phyloP scores from a whole-genome alignment of 306 rosid genomes.

The Malus sieversii region DNA sequence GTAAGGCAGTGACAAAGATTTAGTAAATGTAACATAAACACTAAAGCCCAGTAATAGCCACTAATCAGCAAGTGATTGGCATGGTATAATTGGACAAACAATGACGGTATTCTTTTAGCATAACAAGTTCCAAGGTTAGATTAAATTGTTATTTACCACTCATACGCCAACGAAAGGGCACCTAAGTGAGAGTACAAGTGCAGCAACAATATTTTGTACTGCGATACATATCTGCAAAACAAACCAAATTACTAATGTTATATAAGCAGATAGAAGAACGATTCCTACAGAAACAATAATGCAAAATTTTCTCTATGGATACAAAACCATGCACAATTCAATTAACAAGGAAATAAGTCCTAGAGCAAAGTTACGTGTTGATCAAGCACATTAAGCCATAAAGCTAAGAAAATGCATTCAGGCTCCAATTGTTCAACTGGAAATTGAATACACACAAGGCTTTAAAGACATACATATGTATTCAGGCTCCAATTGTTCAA shows the following conservation, averaged over 20 bases:
- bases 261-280: not conserved
- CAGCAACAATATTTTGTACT: slow-evolving; percentile 75
- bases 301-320: not conserved
- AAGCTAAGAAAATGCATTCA: not conserved
- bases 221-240: slow-evolving; percentile 55
- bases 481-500: not conserved
- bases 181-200: slow-evolving; percentile 78
- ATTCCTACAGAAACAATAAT: not conserved
- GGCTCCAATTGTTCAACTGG: not conserved
- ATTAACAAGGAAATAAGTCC: not conserved
- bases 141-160: slow-evolving; percentile 49
- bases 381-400: not conserved
- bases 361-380: not conserved
- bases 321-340: not conserved
- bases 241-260: slow-evolving; percentile 18
- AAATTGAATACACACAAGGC: not conserved
- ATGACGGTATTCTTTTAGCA: not conserved
- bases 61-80: not conserved
- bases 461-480: not conserved
- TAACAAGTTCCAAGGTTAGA: not conserved
- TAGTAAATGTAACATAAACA: not conserved
- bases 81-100: not conserved
- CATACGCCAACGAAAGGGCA: slow-evolving; percentile 68
- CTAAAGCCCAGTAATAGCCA: not conserved
- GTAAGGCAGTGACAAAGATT: not conserved